phyloP scores from a whole-genome alignment of 257 asterid species.

The Prunella vulgaris region DNA sequence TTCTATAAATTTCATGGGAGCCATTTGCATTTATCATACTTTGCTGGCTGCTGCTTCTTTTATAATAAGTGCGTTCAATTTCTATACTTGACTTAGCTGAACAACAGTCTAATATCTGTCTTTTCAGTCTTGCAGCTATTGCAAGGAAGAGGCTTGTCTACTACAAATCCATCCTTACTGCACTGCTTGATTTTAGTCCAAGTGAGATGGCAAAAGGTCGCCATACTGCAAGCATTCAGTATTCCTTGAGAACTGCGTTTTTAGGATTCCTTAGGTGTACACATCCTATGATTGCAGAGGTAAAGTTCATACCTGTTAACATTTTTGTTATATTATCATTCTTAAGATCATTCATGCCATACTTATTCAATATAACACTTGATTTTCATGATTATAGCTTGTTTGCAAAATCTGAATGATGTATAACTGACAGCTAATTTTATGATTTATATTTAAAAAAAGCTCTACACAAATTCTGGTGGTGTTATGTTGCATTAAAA shows the following conservation, averaged over 20 bases:
- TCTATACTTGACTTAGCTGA: conserved; percentile 11
- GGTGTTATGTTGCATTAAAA: not conserved
- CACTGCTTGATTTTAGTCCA: conserved; percentile 67
- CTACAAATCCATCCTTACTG: conserved; percentile 57
- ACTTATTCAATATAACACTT: not conserved
- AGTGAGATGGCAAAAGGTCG: conserved; percentile 59
- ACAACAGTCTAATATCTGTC: conserved; percentile 21
- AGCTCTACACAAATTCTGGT: not conserved
- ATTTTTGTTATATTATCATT: not conserved
- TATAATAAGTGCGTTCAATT: conserved; percentile 7
- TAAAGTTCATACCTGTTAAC: conserved; percentile 28
- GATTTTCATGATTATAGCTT: conserved; percentile 4
- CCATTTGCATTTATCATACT: not conserved
- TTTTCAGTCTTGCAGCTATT: conserved; percentile 81
- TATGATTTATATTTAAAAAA: not conserved
- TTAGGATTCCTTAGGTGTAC: conserved; percentile 91
- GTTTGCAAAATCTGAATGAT: conserved; percentile 15
- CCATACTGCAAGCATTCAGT: conserved; percentile 77
- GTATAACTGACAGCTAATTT: not conserved
- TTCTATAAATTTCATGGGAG: not conserved
- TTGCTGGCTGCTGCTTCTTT: conserved; percentile 4
- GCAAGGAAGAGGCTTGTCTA: conserved; percentile 77
- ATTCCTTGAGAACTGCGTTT: conserved; percentile 83
- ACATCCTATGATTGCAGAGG: conserved; percentile 76
- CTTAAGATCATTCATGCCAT: not conserved